Conservation (phyloP, 73 alveolate species). For the Symbiodinium pilosum region DNA sequence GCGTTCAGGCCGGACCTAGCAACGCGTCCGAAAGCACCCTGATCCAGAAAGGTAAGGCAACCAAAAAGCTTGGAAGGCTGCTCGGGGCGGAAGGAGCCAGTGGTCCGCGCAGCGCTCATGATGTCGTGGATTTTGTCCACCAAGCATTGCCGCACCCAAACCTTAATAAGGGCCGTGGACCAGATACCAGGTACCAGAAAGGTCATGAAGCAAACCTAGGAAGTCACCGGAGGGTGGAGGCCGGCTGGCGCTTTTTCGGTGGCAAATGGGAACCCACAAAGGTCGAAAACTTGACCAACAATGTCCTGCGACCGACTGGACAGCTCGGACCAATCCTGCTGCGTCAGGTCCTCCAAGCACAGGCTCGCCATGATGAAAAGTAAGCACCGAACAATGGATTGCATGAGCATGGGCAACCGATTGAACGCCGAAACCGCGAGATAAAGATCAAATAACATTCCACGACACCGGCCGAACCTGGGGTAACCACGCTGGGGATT, state of each 20-base stretch:
- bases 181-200: not conserved
- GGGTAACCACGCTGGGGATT: not conserved
- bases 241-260: not conserved
- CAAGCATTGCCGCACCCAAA: slow-evolving; percentile 16
- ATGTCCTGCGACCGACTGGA: not conserved
- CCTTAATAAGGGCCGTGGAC: not conserved
- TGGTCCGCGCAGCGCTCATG: not conserved
- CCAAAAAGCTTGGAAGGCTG: slow-evolving; percentile 20
- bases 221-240: not conserved
- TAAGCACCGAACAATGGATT: not conserved
- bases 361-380: not conserved
- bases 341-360: not conserved
- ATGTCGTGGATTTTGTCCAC: not conserved
- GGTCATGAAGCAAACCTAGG: not conserved
- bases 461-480: not conserved
- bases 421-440: slow-evolving; percentile 18
- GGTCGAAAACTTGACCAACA: no score
- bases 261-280: not conserved
- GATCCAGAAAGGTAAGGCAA: not conserved
- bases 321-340: not conserved
- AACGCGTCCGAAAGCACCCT: not conserved
- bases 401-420: slow-evolving; percentile 1
- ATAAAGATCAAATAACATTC: not conserved
- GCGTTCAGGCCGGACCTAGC: slow-evolving; percentile 31
- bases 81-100: not conserved